Conservation (phyloP, 805 yeast genomes). For the Kodamaea kakaduensis region DNA sequence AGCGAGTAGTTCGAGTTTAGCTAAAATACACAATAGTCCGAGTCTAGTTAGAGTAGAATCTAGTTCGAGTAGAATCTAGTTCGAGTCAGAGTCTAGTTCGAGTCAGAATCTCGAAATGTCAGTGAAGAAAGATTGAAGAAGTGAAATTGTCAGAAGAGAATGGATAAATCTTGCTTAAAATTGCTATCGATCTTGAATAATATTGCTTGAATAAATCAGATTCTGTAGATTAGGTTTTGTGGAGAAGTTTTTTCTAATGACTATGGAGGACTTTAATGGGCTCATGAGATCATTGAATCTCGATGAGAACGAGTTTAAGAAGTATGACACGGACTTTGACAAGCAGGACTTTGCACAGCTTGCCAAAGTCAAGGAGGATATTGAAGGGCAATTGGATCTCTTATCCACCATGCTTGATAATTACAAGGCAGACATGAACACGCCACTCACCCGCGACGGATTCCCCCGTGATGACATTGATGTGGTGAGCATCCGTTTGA, state of each 20-base stretch:
- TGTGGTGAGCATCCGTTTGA: conserved; percentile 57
- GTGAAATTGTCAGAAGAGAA: no score
- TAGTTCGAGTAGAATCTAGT: no score
- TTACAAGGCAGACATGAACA: conserved; percentile 57
- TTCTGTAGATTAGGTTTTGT: background rate
- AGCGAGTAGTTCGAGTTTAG: no score
- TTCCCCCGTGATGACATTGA: conserved; percentile 84
- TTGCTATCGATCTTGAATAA: no score
- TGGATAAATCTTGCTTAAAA: no score
- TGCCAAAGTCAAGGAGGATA: conserved; percentile 26
- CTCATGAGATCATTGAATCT: conserved; percentile 26
- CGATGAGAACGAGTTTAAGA: conserved; percentile 19
- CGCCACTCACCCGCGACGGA: conserved; percentile 69
- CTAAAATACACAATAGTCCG: no score
- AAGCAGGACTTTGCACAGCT: conserved; percentile 19
- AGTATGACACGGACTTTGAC: conserved; percentile 18
- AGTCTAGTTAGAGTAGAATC: no score
- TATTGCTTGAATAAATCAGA: background rate
- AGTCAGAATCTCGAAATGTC: no score
- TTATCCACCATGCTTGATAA: conserved; percentile 42
- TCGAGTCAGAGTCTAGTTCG: no score
- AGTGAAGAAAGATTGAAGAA: no score
- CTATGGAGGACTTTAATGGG: conserved; percentile 19
- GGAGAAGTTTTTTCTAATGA: no score
- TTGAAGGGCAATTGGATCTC: conserved; percentile 33